These are phyloP conservation scores for Parastagonospora nodorum DNA, from an alignment of 2,329 filamentous ascomycete genomes.

Conservation along the genomic window DNA sequence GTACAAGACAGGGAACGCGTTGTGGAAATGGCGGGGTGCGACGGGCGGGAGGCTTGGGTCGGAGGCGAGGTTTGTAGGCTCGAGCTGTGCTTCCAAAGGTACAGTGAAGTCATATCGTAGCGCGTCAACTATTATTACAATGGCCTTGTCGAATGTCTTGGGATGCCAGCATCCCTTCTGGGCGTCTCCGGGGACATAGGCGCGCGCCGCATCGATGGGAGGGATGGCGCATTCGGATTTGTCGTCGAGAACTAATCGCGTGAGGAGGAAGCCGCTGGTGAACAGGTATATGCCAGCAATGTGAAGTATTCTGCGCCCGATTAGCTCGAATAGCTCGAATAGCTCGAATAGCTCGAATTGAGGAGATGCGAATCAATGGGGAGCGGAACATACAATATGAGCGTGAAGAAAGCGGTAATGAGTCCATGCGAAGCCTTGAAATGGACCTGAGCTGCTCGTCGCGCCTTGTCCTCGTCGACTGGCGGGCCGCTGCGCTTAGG, in stretches of 20 bases:
- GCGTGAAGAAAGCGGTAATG: constrained; percentile 68
- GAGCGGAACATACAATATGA: constrained; percentile 59
- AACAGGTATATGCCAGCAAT: constrained; percentile 85
- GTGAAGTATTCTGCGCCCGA: constrained; percentile 67
- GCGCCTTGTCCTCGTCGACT: constrained; percentile 31
- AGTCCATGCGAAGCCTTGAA: constrained; percentile 61
- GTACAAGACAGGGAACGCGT: constrained; percentile 85
- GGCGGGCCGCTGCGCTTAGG: constrained; percentile 29
- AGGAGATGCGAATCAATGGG: background rate
- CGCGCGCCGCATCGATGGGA: constrained; percentile 61
- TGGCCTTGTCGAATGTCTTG: constrained; percentile 88
- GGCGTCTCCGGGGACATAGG: constrained; percentile 46
- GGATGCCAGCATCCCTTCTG: constrained; percentile 91
- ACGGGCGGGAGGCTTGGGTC: constrained; percentile 14
- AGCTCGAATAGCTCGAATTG: no score
- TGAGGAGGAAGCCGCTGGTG: constrained; percentile 91
- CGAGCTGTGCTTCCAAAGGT: constrained; percentile 65
- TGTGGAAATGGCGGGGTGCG: constrained; percentile 72
- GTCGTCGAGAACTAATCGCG: constrained; percentile 78
- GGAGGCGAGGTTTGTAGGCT: constrained; percentile 43
- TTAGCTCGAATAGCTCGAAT: no score
- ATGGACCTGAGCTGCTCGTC: constrained; percentile 52
- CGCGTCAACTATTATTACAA: constrained; percentile 90
- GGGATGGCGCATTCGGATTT: constrained; percentile 77
- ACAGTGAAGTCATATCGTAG: constrained; percentile 96